A percentile compares a stretch with the other conserved stretches of the same genome.
These are phyloP conservation scores for Trapa bicornis DNA, from an alignment of 345 rosid genomes.

Conservation along the genomic window DNA sequence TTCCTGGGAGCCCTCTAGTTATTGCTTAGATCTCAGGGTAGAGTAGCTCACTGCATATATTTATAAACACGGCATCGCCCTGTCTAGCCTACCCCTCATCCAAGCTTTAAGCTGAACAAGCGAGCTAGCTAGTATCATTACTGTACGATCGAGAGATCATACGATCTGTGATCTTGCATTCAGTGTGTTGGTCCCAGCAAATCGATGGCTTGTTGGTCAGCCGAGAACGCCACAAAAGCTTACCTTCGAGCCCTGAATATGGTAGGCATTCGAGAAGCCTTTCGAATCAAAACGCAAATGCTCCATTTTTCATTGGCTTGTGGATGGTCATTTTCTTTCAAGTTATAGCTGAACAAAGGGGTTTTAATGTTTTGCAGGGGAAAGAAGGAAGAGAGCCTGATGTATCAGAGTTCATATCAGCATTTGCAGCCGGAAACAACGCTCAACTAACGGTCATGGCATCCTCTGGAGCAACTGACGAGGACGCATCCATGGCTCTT, in stretches of 20 bases:
- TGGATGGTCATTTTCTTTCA: too few relatives aligned
- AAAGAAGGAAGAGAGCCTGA: constrained; percentile 29
- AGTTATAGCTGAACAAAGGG: too few relatives aligned
- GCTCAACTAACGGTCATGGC: constrained; percentile 37
- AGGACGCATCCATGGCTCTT: background rate
- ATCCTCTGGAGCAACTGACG: background rate
- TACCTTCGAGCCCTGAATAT: constrained; percentile 35
- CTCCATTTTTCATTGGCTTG: too few relatives aligned
- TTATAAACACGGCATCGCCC: background rate
- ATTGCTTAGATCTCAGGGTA: background rate
- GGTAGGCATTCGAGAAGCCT: constrained; percentile 13
- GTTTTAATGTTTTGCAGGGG: too few relatives aligned
- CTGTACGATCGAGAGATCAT: background rate
- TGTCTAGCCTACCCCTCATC: background rate
- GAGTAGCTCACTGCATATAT: background rate
- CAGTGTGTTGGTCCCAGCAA: too few relatives aligned
- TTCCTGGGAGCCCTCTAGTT: background rate
- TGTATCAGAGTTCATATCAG: constrained; percentile 44
- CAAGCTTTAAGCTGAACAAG: background rate
- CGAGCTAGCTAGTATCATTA: background rate
- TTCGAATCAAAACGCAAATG: too few relatives aligned
- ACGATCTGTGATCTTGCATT: background rate
- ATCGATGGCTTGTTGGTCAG: constrained; percentile 30
- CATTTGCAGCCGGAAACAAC: constrained; percentile 45
- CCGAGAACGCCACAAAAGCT: constrained; percentile 54